Evolutionary conservation across 129 eudicot genomes (phyloP), one percentile per base, ranked within the genome.

Genomic region (Pulicaria dysenterica): DNA sequence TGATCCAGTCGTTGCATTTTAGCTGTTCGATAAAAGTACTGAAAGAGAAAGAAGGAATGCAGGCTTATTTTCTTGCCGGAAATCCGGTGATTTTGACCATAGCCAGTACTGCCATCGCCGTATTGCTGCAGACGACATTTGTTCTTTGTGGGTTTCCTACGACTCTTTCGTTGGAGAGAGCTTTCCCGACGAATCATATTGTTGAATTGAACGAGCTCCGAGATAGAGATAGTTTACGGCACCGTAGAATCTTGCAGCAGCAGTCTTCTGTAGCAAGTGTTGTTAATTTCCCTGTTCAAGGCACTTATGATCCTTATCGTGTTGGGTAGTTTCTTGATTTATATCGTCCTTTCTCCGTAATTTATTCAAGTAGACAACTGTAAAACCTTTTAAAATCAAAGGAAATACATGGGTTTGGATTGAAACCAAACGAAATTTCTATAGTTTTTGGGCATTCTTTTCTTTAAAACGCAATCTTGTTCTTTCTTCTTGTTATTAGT

Each of bases 251-350:
- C 53, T 79, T 93, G 86, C 90, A 89, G 88, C 68, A 58, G 9
- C 69, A 57, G 42, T 73, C 85, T 69, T 24, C 81, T 66, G 73
- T 72, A 8, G 77, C 72, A 6, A 96, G 95, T 6, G 89, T 93
- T 40, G 84, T 84, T 64, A 90, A 93, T 80, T 87, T 93, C 73
- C 81, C 87, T 13, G 95, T 93, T 39, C 77, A 84, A 49, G 98
- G 98, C 41, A 89, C 95, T 51, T 93, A 76, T 59, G 95, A 93
- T 77, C 98, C 98, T 53, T 89, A 77, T 72, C 80, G 82, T 72
- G 96, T 90, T 80, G 96, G 98, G 98, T 93, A 85, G 49, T 70
- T 72, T 62, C 65, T 58, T 76, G 50, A 67, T 43, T 64, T 43
- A 5, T 1, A 10, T 50, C 5, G 7, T 54, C 34, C 38, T 38